Conservation (phyloP, 768 basidiomycete genomes). For the Termitomyces sp. region DNA sequence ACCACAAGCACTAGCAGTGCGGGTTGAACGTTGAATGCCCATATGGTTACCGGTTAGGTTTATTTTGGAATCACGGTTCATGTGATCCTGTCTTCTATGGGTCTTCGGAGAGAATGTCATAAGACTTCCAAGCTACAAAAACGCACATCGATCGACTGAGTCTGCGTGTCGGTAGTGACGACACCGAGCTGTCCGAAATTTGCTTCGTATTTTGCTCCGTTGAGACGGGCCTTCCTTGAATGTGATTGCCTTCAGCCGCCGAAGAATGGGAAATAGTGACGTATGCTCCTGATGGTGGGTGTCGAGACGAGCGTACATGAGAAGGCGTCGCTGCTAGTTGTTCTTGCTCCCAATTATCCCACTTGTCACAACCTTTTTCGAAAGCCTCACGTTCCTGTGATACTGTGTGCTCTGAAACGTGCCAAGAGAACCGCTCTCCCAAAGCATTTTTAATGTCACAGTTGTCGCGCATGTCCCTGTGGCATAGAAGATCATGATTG, state of each 20-base stretch:
- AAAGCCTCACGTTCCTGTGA: slow-evolving; percentile 54
- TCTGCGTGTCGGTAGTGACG: slow-evolving; percentile 29
- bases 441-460: slow-evolving; percentile 44
- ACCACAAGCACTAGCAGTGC: background rate
- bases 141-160: slow-evolving; percentile 54
- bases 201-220: slow-evolving; percentile 9
- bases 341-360: slow-evolving; percentile 46
- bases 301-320: slow-evolving; percentile 1
- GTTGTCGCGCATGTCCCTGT: slow-evolving; percentile 65
- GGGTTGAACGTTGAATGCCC: background rate
- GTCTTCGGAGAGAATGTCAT: background rate
- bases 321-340: slow-evolving; percentile 15
- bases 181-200: slow-evolving; percentile 13
- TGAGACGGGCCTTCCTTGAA: background rate
- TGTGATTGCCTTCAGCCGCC: background rate
- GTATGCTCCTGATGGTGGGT: slow-evolving; percentile 5
- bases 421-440: slow-evolving; percentile 50
- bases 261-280: background rate
- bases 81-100: background rate
- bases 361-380: slow-evolving; percentile 54
- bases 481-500: background rate
- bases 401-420: slow-evolving; percentile 32
- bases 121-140: slow-evolving; percentile 58
- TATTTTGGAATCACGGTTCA: background rate
- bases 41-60: background rate